Evolutionary conservation across 2,329 filamentous ascomycete species (phyloP), one percentile per base, ranked within the genome.

Genomic region (Paecilomyces sp.): DNA sequence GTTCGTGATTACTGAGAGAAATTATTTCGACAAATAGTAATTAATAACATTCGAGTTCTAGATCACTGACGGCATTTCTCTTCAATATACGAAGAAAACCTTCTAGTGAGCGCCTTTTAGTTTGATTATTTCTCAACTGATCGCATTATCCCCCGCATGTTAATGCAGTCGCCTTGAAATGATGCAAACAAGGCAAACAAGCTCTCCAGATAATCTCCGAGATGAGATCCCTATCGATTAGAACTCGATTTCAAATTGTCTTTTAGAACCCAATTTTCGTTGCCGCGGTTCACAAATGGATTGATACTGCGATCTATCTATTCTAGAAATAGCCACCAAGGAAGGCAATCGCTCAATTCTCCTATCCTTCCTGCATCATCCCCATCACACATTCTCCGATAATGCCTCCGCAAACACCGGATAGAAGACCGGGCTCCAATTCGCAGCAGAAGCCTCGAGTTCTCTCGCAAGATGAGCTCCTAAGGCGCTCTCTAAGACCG

Each of bases 141-240:
- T 22, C 41, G 18, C 9, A 5, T 15, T 41, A 47, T 47, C 5
- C 15, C 9, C 41, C 41, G 13, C 7, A 47, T 18, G 7, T 11
- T 33, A 28, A 28, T 28, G 25, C 25, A 28, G 34, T 41, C 34
- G 34, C 34, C 5, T n/a, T 11, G 36, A 41, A n/a, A n/a, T 41
- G 41, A 47, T 47, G 63, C 63, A 64, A 65, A 65, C 63, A 50
- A 22, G 62, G 62, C 63, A 65, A 65, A 65, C 63, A 61, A 58
- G 57, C 55, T 56, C 18, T 56, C 34, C 31, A 55, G 31, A 34
- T 55, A 60, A 53, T 22, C 58, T 61, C 36, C 54, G 55, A 51
- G 18, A 41, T 34, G 53, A 54, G 58, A 33, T 55, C 28, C 36
- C 22, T 51, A 47, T 54, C 58, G 36, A 41, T 41, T 41, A n/a